A percentile compares a stretch with the other conserved stretches of the same genome.
These are phyloP conservation scores for Heimioporus retisporus DNA, from an alignment of 1,284 basidiomycete genomes.

Conservation along the genomic window DNA sequence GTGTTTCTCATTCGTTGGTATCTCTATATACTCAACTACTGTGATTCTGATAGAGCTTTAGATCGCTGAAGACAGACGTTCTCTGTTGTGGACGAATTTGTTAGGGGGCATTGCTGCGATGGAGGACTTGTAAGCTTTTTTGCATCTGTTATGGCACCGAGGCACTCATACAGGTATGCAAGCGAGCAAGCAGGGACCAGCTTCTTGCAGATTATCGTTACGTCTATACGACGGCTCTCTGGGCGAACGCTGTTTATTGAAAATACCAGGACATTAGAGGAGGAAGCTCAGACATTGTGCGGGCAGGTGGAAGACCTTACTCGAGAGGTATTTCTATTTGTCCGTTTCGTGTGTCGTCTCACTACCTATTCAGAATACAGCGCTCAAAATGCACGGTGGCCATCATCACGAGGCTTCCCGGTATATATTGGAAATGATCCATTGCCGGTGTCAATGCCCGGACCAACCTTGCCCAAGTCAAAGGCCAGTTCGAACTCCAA, in stretches of 20 bases:
- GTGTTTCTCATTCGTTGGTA: conserved; percentile 70
- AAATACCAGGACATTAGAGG: conserved; percentile 19
- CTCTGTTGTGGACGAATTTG: conserved; percentile 72
- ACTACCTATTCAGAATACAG: conserved; percentile 43
- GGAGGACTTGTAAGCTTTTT: conserved; percentile 64
- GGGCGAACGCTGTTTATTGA: conserved; percentile 27
- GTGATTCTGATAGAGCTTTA: conserved; percentile 39
- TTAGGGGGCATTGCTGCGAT: conserved; percentile 71
- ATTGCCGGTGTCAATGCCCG: neutral
- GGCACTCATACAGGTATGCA: conserved; percentile 6
- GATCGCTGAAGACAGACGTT: conserved; percentile 71
- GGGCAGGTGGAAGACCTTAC: conserved; percentile 22
- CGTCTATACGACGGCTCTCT: conserved; percentile 33
- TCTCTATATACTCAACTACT: neutral
- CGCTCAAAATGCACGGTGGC: conserved; percentile 62
- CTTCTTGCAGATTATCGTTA: conserved; percentile 25
- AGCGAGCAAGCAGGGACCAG: conserved; percentile 33
- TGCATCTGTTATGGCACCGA: neutral
- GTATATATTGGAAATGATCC: conserved; percentile 21
- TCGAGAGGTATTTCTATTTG: conserved; percentile 25
- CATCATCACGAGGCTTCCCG: conserved; percentile 56
- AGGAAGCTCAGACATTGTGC: conserved; percentile 24
- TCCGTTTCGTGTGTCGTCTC: neutral
- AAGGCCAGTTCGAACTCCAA: conserved; percentile 52
- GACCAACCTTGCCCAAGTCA: conserved; percentile 52